Base-by-base conservation (phyloP, 2,329 filamentous ascomycete genomes). In the Acephala macrosclerotiorum region DNA sequence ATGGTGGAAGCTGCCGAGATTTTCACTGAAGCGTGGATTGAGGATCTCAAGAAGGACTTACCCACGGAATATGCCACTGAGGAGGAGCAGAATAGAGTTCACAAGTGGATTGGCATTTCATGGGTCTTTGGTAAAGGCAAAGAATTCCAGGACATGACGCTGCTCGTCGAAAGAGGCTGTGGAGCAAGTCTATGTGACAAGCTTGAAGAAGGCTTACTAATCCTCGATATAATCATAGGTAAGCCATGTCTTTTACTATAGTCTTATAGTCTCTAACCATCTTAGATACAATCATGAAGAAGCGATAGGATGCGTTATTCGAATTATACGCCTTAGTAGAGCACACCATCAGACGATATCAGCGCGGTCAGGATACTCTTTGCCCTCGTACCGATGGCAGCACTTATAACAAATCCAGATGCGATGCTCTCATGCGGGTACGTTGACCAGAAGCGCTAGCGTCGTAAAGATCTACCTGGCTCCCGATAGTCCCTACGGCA, bases 381-480 rank as follows among this genome's bases (percentile, higher is more conserved):
- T 56, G 22, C 33, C 14, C 5, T 25, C 11, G 51, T 1, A 36
- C 7, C 1, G 2, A 7, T 35, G 8, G 9, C 7, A 5, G 16
- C 8, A 56, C 18, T 18, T 33, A 7, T n/a, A n/a, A n/a, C n/a
- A n/a, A n/a, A n/a, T n/a, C n/a, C n/a, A n/a, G n/a, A n/a, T n/a
- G n/a, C n/a, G n/a, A n/a, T n/a, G n/a, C n/a, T n/a, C n/a, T n/a
- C n/a, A n/a, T n/a, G n/a, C n/a, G n/a, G n/a, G n/a, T n/a, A n/a
- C n/a, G n/a, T 36, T 69, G 5, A 33, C 68, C 7, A 69, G 65
- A 38, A 66, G 59, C 14, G 55, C 61, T 0, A 25, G 26, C 3
- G 42, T 53, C 3, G 20, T n/a, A 12, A 53, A 42, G 11, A 35
- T 70, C 1, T 67, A 55, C 45, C 68, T 66, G 3, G 29, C 59